phyloP scores from a whole-genome alignment of 2,329 filamentous ascomycete species.

The Talaromyces verruculosus region DNA sequence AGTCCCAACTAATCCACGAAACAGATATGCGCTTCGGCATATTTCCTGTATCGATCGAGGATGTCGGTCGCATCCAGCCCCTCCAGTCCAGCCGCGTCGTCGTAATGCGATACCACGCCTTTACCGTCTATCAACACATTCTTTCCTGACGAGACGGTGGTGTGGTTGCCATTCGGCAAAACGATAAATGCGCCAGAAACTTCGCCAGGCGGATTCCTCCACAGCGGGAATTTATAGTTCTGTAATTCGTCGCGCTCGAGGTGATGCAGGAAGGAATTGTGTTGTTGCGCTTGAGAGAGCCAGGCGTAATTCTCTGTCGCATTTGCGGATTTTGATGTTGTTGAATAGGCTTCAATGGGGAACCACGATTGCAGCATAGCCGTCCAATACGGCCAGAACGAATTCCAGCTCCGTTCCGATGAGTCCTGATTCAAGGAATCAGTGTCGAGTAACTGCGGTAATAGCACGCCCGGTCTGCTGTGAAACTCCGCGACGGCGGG shows the following conservation, averaged over 20 bases:
- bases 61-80: slow-evolving; percentile 55
- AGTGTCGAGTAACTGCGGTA: slow-evolving; percentile 56
- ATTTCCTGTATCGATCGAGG: slow-evolving; percentile 54
- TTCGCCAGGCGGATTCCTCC: slow-evolving; percentile 51
- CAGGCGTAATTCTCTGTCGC: slow-evolving; percentile 51
- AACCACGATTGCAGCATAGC: slow-evolving; percentile 27
- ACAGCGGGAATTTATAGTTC: slow-evolving; percentile 50
- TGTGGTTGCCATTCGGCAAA: neutral
- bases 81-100: slow-evolving; percentile 45
- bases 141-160: slow-evolving; percentile 2
- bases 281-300: slow-evolving; percentile 51
- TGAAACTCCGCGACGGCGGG: slow-evolving; percentile 57
- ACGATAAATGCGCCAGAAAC: slow-evolving; percentile 56
- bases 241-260: slow-evolving; percentile 49
- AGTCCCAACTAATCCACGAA: neutral
- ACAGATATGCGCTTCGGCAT: slow-evolving; percentile 56
- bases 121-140: slow-evolving; percentile 54
- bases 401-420: slow-evolving; percentile 32
- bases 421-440: slow-evolving; percentile 25
- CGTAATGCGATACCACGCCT: slow-evolving; percentile 56
- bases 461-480: slow-evolving; percentile 53
- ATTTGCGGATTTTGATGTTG: slow-evolving; percentile 29
- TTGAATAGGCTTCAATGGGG: neutral
- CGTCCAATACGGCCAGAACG: slow-evolving; percentile 36
- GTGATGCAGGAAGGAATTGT: slow-evolving; percentile 51